phyloP scores from a whole-genome alignment of 2,329 filamentous ascomycete species.

The Pezicula carpinea region DNA sequence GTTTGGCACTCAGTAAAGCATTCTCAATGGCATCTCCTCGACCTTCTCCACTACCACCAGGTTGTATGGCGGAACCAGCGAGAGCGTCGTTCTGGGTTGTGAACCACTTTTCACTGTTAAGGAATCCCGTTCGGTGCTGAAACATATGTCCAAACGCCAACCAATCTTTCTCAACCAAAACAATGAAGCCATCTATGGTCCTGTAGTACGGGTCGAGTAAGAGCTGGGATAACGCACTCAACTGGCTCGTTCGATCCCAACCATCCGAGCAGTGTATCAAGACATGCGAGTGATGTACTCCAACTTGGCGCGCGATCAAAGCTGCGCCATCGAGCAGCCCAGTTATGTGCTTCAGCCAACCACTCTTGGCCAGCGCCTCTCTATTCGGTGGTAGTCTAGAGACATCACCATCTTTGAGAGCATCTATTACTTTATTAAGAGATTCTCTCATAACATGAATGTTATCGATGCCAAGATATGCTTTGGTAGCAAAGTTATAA shows the following conservation, averaged over 20 bases:
- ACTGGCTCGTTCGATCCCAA: slow-evolving; percentile 94
- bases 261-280: slow-evolving; percentile 97
- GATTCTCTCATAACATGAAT: slow-evolving; percentile 98
- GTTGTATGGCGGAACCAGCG: slow-evolving; percentile 58
- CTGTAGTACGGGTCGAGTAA: slow-evolving; percentile 95
- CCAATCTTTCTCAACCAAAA: slow-evolving; percentile 96
- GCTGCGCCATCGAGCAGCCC: slow-evolving; percentile 79
- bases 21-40: slow-evolving; percentile 76
- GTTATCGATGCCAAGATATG: slow-evolving; percentile 93
- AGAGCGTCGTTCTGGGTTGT: slow-evolving; percentile 75
- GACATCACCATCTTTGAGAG: slow-evolving; percentile 88
- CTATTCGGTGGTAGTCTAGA: slow-evolving; percentile 76
- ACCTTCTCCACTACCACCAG: slow-evolving; percentile 45
- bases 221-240: slow-evolving; percentile 86
- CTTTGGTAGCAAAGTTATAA: slow-evolving; percentile 87
- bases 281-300: slow-evolving; percentile 89
- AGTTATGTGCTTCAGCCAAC: slow-evolving; percentile 86
- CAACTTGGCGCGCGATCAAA: slow-evolving; percentile 81
- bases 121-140: slow-evolving; percentile 79
- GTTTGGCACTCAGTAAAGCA: slow-evolving; percentile 76
- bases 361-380: slow-evolving; percentile 76
- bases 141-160: slow-evolving; percentile 98
- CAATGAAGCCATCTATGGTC: slow-evolving; percentile 90
- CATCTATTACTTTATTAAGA: slow-evolving; percentile 79
- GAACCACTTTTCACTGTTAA: slow-evolving; percentile 95